phyloP scores from a whole-genome alignment of 345 rosid species.

The Gossypium mustelinum region DNA sequence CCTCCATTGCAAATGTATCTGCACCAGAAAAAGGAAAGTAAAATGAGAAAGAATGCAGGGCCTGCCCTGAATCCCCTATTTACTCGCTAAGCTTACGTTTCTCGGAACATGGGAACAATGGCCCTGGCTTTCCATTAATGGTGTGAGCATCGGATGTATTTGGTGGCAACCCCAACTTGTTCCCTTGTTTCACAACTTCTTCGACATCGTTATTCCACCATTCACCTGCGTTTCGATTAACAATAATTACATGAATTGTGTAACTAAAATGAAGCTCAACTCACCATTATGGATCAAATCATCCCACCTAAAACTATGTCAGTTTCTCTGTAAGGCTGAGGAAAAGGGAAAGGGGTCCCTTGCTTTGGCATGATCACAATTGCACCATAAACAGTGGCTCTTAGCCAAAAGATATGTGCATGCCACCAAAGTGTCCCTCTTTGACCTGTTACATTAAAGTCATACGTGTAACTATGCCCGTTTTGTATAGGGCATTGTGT shows the following conservation, averaged over 20 bases:
- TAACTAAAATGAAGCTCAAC: not conserved
- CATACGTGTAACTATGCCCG: constrained; percentile 49
- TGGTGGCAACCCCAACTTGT: constrained; percentile 56
- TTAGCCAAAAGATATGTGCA: constrained; percentile 68
- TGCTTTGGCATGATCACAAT: constrained; percentile 60
- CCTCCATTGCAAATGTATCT: constrained; percentile 44
- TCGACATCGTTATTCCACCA: constrained; percentile 74
- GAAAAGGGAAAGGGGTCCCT: constrained; percentile 63
- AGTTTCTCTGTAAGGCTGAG: constrained; percentile 48
- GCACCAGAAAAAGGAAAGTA: not conserved
- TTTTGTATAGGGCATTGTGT: constrained; percentile 78
- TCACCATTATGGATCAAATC: not conserved
- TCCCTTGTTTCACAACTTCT: constrained; percentile 46
- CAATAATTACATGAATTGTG: not conserved
- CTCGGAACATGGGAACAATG: constrained; percentile 41
- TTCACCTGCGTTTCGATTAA: constrained; percentile 38
- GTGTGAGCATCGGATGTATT: constrained; percentile 71
- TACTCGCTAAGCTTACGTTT: constrained; percentile 27
- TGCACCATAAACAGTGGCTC: constrained; percentile 65
- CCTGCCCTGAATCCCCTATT: not conserved
- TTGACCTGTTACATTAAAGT: constrained; percentile 56
- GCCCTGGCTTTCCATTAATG: constrained; percentile 63
- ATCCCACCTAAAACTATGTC: constrained; percentile 47
- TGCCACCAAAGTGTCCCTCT: constrained; percentile 76
- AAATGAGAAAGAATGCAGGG: not conserved